Conservation (phyloP, 2,329 filamentous ascomycete genomes). For the Diaporthe caulivora region DNA sequence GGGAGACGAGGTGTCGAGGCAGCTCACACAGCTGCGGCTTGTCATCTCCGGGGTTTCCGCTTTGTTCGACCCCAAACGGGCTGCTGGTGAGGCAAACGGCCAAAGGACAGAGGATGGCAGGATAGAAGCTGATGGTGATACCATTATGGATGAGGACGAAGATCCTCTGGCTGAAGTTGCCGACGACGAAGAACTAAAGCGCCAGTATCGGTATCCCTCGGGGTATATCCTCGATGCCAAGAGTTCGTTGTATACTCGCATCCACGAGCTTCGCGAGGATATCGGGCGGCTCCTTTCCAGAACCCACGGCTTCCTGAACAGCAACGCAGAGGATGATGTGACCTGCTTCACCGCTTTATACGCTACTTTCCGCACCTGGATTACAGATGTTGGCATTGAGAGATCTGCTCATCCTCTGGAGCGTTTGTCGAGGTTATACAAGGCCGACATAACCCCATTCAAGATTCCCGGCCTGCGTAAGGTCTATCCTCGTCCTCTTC, state of each 20-base stretch:
- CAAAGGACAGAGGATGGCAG: slow-evolving; percentile 62
- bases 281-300: slow-evolving; percentile 84
- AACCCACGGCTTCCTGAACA: slow-evolving; percentile 85
- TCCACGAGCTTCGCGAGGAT: slow-evolving; percentile 85
- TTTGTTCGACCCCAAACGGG: slow-evolving; percentile 85
- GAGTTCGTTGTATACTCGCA: slow-evolving; percentile 75
- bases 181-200: slow-evolving; percentile 85
- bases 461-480: slow-evolving; percentile 95
- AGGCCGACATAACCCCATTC: slow-evolving; percentile 89
- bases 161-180: slow-evolving; percentile 72
- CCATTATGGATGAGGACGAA: slow-evolving; percentile 62
- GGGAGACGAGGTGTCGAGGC: slow-evolving; percentile 95
- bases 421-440: slow-evolving; percentile 84
- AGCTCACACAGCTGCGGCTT: slow-evolving; percentile 88
- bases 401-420: slow-evolving; percentile 94
- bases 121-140: slow-evolving; percentile 64
- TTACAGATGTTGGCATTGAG: slow-evolving; percentile 97
- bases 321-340: slow-evolving; percentile 94
- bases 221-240: slow-evolving; percentile 82
- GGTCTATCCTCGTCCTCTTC: slow-evolving; percentile 89
- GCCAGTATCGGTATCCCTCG: slow-evolving; percentile 88
- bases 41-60: slow-evolving; percentile 90
- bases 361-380: slow-evolving; percentile 94
- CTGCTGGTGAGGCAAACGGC: slow-evolving; percentile 66
- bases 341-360: slow-evolving; percentile 94